Evolutionary conservation across 2,329 filamentous ascomycete genomes (phyloP), one percentile per base, ranked within the genome.

Genomic region (Botrytis sinoallii): DNA sequence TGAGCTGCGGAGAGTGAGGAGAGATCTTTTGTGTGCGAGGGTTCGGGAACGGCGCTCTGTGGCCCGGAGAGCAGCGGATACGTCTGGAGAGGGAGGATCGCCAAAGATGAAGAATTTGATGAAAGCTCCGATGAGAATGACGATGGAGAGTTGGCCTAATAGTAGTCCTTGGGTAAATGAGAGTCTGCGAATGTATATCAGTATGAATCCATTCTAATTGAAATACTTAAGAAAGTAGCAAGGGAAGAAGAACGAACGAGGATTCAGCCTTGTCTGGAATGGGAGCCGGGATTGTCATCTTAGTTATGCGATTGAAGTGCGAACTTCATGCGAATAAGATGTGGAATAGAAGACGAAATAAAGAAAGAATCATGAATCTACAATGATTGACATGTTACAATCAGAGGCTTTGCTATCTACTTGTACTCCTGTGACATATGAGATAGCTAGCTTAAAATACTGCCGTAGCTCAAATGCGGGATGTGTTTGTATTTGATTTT

Each of bases 91-190:
- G 0, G 94, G 94, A 8, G 94, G 90, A 81, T 98, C 96, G 79
- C 96, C 96, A 81, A 99, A 98, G 81, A 99, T 98, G 88, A 99
- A 99, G 89, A 98, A 99, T 82, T 97, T 97, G 83, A 99, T 98
- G 84, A 99, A 98, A 78, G 92, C 93, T 77, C 94, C 95, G 75
- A 99, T 90, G 57, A 99, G 87, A 38, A 98, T 85, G 22, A 97
- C 93, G 64, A 99, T 93, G 2, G 94, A 97, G 70, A 99, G 87
- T 83, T 99, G 96, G 68, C 96, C 96, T 46, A 98, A 87, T 67
- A 99, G 90, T 78, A 99, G 92, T 42, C 96, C 96, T 82, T 97
- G 94, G 0, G 94, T 97, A 83, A 98, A 98, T 52, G 94, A 96
- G 78, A 96, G 86, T 59, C 93, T 95, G 80, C 10, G 7, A n/a